Percentiles rank a stretch among this genome's conserved stretches.
Evolutionary conservation across 441 rosid species (phyloP).

Genomic region (Populus trichocarpa): DNA sequence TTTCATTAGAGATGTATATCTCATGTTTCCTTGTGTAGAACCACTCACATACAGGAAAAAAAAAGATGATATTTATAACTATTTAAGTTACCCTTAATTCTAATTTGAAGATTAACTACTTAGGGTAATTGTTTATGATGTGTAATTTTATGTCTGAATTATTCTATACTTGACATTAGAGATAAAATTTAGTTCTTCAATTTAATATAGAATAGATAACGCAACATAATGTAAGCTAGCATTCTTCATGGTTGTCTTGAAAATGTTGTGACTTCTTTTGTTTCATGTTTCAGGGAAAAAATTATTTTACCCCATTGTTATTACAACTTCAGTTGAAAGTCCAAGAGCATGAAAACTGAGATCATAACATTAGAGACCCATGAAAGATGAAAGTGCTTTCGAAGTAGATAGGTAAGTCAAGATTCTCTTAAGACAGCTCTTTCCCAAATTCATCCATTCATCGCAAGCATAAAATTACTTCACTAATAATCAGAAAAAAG

Average conservation of each 20-base stretch:
- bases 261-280: neutral
- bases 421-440: neutral
- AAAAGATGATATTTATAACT: neutral
- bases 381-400: neutral
- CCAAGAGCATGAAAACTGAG: neutral
- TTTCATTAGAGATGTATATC: neutral
- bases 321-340: neutral
- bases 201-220: neutral
- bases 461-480: neutral
- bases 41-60: neutral
- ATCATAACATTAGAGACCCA: neutral
- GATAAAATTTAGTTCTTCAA: neutral
- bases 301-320: neutral
- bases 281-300: neutral
- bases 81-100: neutral
- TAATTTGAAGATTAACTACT: neutral
- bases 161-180: neutral
- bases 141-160: neutral
- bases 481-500: neutral
- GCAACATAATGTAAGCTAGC: neutral
- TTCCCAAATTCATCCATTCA: neutral
- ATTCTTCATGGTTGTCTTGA: neutral
- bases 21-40: neutral
- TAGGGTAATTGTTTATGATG: neutral
- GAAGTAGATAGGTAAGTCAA: neutral